Percentiles rank a stretch among this genome's conserved stretches.
These are phyloP conservation scores for Podila verticillata DNA, from an alignment of 192 early-diverging fungal genomes.

Conservation along the genomic window DNA sequence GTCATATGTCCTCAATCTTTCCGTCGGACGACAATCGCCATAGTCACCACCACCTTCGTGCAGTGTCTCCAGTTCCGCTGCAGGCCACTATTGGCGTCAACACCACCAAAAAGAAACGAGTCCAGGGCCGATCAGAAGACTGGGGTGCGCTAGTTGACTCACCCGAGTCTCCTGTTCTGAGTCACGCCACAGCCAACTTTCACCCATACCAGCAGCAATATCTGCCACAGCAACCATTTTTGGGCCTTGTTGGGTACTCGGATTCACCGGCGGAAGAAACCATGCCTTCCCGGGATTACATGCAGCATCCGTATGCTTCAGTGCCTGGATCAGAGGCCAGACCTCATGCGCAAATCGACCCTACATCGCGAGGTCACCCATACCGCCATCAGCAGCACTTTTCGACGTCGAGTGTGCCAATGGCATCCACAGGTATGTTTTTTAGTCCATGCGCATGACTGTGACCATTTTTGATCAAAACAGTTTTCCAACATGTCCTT, in stretches of 20 bases:
- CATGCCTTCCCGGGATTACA: conserved; percentile 14
- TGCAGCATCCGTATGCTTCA: conserved; percentile 16
- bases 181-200: background rate
- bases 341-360: conserved; percentile 26
- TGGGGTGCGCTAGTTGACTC: conserved; percentile 34
- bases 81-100: background rate
- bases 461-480: background rate
- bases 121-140: conserved; percentile 32
- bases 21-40: conserved; percentile 15
- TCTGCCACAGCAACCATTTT: conserved; percentile 1
- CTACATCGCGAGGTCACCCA: conserved; percentile 2
- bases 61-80: background rate
- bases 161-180: conserved; percentile 12
- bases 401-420: conserved; percentile 18
- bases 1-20: background rate
- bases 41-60: conserved; percentile 11
- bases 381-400: conserved; percentile 34
- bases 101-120: conserved; percentile 13
- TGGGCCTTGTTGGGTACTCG: conserved; percentile 8
- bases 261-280: conserved; percentile 38
- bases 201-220: conserved; percentile 3
- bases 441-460: background rate
- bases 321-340: background rate
- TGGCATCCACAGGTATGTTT: conserved; percentile 10
- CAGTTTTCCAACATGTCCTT: background rate